Percentiles rank a stretch among this genome's conserved stretches.
Evolutionary conservation across 768 basidiomycete species (phyloP).

Genomic region (Suillus subalutaceus): DNA sequence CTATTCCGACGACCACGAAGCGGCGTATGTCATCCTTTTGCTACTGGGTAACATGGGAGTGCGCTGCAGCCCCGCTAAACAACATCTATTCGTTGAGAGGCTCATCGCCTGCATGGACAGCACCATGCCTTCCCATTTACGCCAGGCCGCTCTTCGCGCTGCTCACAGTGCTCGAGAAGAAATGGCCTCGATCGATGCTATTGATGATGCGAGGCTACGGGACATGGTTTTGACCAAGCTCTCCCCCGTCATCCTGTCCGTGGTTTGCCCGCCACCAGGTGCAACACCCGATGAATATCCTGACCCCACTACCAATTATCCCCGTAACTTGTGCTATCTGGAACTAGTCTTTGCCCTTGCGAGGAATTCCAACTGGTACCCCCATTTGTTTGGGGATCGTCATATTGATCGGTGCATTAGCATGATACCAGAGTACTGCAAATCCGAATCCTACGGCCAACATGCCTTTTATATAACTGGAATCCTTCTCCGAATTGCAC

Average conservation of each 20-base stretch:
- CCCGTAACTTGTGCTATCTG: neutral
- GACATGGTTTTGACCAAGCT: neutral
- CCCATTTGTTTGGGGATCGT: neutral
- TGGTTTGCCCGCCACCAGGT: neutral
- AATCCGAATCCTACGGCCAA: rapidly evolving
- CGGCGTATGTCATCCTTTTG: neutral
- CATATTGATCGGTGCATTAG: neutral
- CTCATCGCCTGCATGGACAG: neutral
- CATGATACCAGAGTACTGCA: neutral
- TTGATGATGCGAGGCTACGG: neutral
- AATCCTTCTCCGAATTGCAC: neutral
- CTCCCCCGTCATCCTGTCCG: neutral
- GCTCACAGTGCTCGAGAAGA: neutral
- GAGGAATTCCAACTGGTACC: neutral
- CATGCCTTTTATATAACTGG: neutral
- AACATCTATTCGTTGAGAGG: neutral
- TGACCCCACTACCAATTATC: rapidly evolving
- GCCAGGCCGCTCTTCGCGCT: neutral
- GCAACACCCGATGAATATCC: neutral
- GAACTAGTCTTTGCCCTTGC: neutral
- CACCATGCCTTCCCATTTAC: neutral
- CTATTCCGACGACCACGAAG: neutral
- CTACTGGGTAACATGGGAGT: neutral
- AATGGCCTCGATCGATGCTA: neutral
- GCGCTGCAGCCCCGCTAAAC: neutral